Conservation (phyloP, 345 rosid genomes). For the Isatis tinctoria region DNA sequence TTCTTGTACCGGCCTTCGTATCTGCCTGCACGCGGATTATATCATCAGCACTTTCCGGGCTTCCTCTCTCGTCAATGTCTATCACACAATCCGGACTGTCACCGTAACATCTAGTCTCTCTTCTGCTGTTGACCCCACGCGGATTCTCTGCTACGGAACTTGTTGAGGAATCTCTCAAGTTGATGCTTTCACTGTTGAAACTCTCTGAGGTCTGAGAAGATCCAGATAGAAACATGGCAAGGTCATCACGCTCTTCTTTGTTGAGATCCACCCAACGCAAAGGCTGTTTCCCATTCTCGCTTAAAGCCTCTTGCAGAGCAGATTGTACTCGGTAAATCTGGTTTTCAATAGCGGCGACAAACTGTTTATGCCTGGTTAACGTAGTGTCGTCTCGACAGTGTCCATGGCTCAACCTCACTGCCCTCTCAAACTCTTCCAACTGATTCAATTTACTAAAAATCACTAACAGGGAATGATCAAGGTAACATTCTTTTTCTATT, state of each 20-base stretch:
- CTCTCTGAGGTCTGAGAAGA: conserved; percentile 33
- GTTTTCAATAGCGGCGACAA: conserved; percentile 62
- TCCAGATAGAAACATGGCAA: conserved; percentile 78
- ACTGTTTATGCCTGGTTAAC: conserved; percentile 64
- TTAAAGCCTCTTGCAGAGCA: conserved; percentile 46
- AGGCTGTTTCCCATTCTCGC: conserved; percentile 61
- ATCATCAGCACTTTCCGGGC: conserved; percentile 24
- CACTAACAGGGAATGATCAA: neutral
- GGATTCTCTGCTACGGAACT: conserved; percentile 30
- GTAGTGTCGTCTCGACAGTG: conserved; percentile 41
- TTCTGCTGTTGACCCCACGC: conserved; percentile 27
- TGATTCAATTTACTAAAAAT: conserved; percentile 25
- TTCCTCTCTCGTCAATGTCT: conserved; percentile 31
- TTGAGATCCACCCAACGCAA: conserved; percentile 69
- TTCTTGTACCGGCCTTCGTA: conserved; percentile 35
- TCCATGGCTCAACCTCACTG: conserved; percentile 58
- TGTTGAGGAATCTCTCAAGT: conserved; percentile 23
- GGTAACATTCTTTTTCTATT: neutral
- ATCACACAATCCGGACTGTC: conserved; percentile 25
- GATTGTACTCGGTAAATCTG: conserved; percentile 62
- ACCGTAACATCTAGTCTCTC: conserved; percentile 28
- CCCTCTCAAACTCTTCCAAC: conserved; percentile 89
- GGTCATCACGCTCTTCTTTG: conserved; percentile 77
- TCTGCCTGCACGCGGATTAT: too few species aligned
- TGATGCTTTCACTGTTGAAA: conserved; percentile 33